Evolutionary conservation across 202 grass and related monocot species (phyloP).

Genomic region (Thinopyrum obtusiflorum): DNA sequence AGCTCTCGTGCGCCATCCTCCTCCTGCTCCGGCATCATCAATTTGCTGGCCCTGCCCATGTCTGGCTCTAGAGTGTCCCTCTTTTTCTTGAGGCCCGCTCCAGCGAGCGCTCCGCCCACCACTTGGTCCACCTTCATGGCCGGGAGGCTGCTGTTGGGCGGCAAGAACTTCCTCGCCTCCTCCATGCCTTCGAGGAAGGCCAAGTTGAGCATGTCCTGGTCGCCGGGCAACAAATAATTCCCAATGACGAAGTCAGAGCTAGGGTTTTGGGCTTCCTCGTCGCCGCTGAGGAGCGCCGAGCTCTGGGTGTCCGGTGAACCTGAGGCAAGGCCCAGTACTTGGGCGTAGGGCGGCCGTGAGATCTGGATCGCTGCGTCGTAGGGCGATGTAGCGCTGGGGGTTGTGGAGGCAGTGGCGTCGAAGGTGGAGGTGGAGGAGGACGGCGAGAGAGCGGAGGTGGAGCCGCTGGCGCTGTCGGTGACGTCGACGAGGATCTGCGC

Average conservation of each 20-base stretch:
- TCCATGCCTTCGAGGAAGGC: slow-evolving; percentile 45
- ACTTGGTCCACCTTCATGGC: not conserved
- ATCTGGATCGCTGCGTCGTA: not conserved
- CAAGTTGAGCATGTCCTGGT: slow-evolving; percentile 17
- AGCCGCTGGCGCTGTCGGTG: not conserved
- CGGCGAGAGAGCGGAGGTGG: slow-evolving; percentile 5
- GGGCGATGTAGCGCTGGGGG: not conserved
- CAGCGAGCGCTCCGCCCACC: not conserved
- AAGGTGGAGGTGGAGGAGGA: not conserved
- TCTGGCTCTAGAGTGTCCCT: slow-evolving; percentile 34
- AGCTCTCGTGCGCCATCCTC: slow-evolving; percentile 31
- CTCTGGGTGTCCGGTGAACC: not conserved
- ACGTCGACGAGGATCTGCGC: slow-evolving; percentile 41
- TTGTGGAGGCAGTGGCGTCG: not conserved
- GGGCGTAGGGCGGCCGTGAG: not conserved
- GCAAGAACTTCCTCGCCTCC: slow-evolving; percentile 46
- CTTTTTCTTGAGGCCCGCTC: slow-evolving; percentile 34
- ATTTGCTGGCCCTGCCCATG: slow-evolving; percentile 35
- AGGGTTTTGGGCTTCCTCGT: not conserved
- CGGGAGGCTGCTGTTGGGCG: slow-evolving; percentile 1
- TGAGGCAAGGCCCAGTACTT: not conserved
- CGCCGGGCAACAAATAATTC: not conserved
- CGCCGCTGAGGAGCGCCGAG: not conserved
- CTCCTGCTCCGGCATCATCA: slow-evolving; percentile 30
- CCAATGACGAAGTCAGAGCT: not conserved